Conservation (phyloP, 768 basidiomycete genomes). For the Termitomyces bulborhizus region DNA sequence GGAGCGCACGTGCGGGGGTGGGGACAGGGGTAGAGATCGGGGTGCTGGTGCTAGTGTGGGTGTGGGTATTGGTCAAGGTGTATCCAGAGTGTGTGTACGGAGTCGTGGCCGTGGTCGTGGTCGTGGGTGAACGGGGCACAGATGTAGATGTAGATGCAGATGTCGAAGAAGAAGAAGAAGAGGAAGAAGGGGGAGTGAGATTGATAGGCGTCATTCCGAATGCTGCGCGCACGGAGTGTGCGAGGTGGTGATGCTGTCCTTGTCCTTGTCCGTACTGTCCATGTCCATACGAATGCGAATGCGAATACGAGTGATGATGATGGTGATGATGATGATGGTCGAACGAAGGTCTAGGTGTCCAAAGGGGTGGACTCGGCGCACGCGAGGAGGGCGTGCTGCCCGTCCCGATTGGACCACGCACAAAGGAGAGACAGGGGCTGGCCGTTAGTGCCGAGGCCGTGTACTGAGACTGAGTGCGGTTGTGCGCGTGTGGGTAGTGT, state of each 20-base stretch:
- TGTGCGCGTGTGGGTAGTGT: no score
- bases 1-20: neutral
- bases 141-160: no score
- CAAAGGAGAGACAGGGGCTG: no score
- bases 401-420: conserved; percentile 2
- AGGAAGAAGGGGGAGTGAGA: no score
- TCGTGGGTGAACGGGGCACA: neutral
- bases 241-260: conserved; percentile 59
- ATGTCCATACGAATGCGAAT: no score
- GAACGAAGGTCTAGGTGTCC: conserved; percentile 23
- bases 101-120: no score
- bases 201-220: conserved; percentile 90
- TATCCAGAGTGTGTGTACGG: neutral
- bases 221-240: conserved; percentile 78
- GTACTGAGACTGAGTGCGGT: no score
- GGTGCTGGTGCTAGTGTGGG: no score
- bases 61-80: no score
- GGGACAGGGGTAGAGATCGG: neutral
- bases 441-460: no score
- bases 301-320: no score
- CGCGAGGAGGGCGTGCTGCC: conserved; percentile 50
- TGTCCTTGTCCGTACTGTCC: conserved; percentile 21
- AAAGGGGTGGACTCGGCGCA: conserved; percentile 59
- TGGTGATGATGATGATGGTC: conserved; percentile 45
- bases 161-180: neutral